Evolutionary conservation across 2,329 filamentous ascomycete genomes (phyloP).

Genomic region (Macrophomina pseudophaseolina): DNA sequence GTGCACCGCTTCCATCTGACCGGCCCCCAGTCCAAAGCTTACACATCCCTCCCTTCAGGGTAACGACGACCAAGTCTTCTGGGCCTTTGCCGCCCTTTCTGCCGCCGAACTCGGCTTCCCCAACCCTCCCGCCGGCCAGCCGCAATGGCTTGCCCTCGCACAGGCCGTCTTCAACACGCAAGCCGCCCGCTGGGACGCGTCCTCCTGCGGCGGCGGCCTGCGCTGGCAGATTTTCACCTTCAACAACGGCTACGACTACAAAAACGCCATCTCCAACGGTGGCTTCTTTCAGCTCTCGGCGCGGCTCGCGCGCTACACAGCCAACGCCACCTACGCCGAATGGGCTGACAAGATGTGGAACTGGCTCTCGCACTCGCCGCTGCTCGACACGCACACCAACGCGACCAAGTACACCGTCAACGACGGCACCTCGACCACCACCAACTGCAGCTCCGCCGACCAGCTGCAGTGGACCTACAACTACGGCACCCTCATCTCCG

Average conservation of each 20-base stretch:
- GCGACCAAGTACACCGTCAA: constrained; percentile 34
- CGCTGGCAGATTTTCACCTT: constrained; percentile 45
- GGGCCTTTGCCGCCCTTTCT: constrained; percentile 62
- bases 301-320: constrained; percentile 44
- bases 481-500: constrained; percentile 44
- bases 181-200: constrained; percentile 39
- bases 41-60: constrained; percentile 38
- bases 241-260: constrained; percentile 44
- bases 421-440: constrained; percentile 33
- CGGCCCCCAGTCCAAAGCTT: no score
- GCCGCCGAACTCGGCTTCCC: constrained; percentile 59
- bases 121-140: constrained; percentile 45
- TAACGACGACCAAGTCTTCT: constrained; percentile 65
- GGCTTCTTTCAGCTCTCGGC: constrained; percentile 47
- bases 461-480: constrained; percentile 44
- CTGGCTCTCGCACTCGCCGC: constrained; percentile 39
- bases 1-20: neutral
- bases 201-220: constrained; percentile 42
- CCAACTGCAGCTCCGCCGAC: constrained; percentile 39
- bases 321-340: constrained; percentile 42
- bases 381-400: constrained; percentile 25
- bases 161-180: constrained; percentile 48
- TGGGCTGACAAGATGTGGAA: constrained; percentile 44
- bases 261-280: constrained; percentile 46
- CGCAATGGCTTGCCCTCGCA: constrained; percentile 52